Percentiles rank a stretch among this genome's conserved stretches.
Evolutionary conservation across 805 yeast species (phyloP).

Genomic region (Spathaspora sp.): DNA sequence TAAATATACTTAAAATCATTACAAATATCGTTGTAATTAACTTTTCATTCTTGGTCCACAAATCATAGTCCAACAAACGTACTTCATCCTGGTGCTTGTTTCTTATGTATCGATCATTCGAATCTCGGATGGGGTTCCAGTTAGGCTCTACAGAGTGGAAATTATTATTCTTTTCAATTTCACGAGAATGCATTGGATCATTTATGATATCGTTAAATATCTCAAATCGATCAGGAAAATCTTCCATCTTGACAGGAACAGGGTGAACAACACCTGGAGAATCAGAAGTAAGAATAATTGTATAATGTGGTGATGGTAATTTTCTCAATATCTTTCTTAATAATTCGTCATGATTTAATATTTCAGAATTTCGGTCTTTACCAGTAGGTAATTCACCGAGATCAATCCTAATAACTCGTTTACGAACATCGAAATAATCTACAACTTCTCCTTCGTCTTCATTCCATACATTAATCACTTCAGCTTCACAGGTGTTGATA

Average conservation of each 20-base stretch:
- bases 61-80: slow-evolving; percentile 39
- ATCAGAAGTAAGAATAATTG: slow-evolving; percentile 52
- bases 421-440: slow-evolving; percentile 56
- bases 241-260: slow-evolving; percentile 23
- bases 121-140: slow-evolving; percentile 23
- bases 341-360: slow-evolving; percentile 42
- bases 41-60: slow-evolving; percentile 49
- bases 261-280: slow-evolving; percentile 24
- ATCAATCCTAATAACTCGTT: slow-evolving; percentile 59
- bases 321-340: slow-evolving; percentile 57
- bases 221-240: slow-evolving; percentile 30
- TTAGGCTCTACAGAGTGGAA: slow-evolving; percentile 24
- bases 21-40: slow-evolving; percentile 37
- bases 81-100: slow-evolving; percentile 32
- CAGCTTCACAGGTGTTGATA: slow-evolving; percentile 50
- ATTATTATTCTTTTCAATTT: slow-evolving; percentile 53
- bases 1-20: slow-evolving; percentile 14
- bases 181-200: slow-evolving; percentile 47
- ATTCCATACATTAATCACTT: slow-evolving; percentile 32
- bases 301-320: slow-evolving; percentile 69
- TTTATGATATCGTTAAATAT: slow-evolving; percentile 57
- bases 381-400: slow-evolving; percentile 43
- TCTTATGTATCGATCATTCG: slow-evolving; percentile 26
- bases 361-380: slow-evolving; percentile 10
- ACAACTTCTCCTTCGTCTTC: slow-evolving; percentile 37